Evolutionary conservation across 495 filamentous ascomycete species (phyloP).

Genomic region (Immersiella caudata): DNA sequence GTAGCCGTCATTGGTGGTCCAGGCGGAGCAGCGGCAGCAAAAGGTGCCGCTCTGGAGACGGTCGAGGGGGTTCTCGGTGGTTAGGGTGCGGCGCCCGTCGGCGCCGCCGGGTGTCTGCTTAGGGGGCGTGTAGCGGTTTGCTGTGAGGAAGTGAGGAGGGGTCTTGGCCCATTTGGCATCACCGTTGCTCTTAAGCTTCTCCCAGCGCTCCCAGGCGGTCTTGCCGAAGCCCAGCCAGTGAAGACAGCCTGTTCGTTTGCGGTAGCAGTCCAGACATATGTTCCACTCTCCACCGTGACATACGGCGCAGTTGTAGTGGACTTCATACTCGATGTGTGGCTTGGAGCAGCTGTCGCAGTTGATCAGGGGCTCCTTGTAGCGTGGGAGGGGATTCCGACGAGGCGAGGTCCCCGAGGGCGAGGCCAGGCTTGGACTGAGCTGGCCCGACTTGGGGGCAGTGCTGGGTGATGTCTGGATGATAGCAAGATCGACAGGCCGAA

Average conservation of each 20-base stretch:
- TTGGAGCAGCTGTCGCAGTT: constrained; percentile 69
- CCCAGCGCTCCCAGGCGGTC: constrained; percentile 63
- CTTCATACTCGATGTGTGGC: constrained; percentile 71
- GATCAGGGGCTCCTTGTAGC: constrained; percentile 71
- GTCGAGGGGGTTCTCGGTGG: constrained; percentile 63
- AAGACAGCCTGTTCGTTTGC: constrained; percentile 69
- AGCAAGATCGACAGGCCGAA: constrained; percentile 22
- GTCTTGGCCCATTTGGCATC: constrained; percentile 39
- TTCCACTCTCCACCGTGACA: constrained; percentile 74
- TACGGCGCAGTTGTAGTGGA: constrained; percentile 74
- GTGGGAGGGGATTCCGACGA: constrained; percentile 41
- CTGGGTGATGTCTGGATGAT: constrained; percentile 21
- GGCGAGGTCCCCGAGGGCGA: constrained; percentile 26
- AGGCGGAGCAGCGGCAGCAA: constrained; percentile 71
- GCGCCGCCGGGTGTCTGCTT: constrained; percentile 47
- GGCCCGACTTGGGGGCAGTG: constrained; percentile 22
- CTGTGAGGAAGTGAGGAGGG: constrained; percentile 66
- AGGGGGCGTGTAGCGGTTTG: constrained; percentile 68
- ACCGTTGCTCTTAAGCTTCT: constrained; percentile 33
- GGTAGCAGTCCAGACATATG: constrained; percentile 79
- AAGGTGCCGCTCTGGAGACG: constrained; percentile 80
- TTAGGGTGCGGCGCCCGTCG: constrained; percentile 55
- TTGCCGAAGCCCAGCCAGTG: constrained; percentile 78
- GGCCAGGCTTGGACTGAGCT: constrained; percentile 23
- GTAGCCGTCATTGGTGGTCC: constrained; percentile 73